Evolutionary conservation across 2,329 filamentous ascomycete genomes (phyloP), one percentile per base, ranked within the genome.

Genomic region (Sclerotinia minor): DNA sequence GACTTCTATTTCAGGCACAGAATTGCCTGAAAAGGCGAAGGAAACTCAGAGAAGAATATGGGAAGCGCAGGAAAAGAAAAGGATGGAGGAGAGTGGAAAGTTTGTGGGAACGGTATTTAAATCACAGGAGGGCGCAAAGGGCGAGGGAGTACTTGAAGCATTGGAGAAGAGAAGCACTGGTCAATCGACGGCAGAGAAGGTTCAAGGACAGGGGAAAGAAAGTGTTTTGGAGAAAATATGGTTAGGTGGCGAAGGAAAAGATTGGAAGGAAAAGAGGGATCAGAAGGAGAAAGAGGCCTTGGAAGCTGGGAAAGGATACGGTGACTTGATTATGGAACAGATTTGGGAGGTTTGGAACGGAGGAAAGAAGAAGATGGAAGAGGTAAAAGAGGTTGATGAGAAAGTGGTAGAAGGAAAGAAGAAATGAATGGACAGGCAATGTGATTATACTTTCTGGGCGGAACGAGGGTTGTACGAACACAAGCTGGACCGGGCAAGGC

Each of bases 161-260:
- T 59, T 69, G 21, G 41, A 64, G 59, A n/a, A 55, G 69, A 41
- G 68, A 70, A 55, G 66, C 63, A 59, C 21, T 66, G 67, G 58
- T 24, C 44, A n/a, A 24, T 11, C 49, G 44, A 58, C 57, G 61
- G 60, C 66, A 67, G 67, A 70, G 41, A 55, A 55, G 2, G 68
- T 49, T 24, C 44, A 67, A 47, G 72, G 71, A 38, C 60, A 61
- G 35, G 47, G 32, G 29, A 58, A 68, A 53, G 73, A 70, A 68
- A 74, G 78, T 0, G 19, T 79, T 5, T 50, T 85, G 66, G 78
- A 82, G 70, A 80, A 80, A 71, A 76, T 87, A 21, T 88, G 86
- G 86, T 84, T 86, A 82, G 86, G 86, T 45, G 81, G 80, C 49
- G 85, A 87, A 75, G 77, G 77, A n/a, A 67, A 79, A 67, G 76